phyloP scores from a whole-genome alignment of 768 basidiomycete species.

The Pseudohyphozyma bogoriensis region DNA sequence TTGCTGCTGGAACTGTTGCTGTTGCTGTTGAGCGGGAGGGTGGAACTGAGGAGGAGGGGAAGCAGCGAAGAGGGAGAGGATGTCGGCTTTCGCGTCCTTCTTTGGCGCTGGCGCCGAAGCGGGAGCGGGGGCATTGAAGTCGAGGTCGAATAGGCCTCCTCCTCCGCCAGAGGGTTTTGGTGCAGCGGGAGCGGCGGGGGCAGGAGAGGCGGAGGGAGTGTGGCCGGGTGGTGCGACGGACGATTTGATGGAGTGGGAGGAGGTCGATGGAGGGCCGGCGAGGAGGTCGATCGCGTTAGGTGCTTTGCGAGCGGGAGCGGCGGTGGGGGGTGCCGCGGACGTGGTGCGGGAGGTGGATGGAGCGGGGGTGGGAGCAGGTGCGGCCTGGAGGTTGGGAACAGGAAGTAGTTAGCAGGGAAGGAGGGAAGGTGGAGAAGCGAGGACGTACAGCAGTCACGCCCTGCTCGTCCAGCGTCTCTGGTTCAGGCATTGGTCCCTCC shows the following conservation, averaged over 20 bases:
- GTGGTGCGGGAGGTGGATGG: slow-evolving; percentile 34
- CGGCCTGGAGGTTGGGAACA: slow-evolving; percentile 33
- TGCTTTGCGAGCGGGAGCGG: slow-evolving; percentile 9
- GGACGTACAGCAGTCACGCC: not conserved
- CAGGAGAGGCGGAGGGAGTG: slow-evolving; percentile 14
- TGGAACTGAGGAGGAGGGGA: slow-evolving; percentile 38
- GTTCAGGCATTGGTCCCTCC: slow-evolving; percentile 83
- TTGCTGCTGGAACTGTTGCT: not conserved
- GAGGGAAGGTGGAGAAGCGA: not conserved
- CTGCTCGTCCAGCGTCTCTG: slow-evolving; percentile 57
- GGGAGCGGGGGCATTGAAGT: slow-evolving; percentile 52
- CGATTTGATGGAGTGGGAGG: not conserved
- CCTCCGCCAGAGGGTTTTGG: slow-evolving; percentile 10
- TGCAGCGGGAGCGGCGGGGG: slow-evolving; percentile 26
- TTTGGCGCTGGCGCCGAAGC: slow-evolving; percentile 15
- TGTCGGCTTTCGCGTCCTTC: slow-evolving; percentile 55
- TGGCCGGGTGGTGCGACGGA: not conserved
- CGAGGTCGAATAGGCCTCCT: slow-evolving; percentile 63
- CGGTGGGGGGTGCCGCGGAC: no score
- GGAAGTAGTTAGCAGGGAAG: not conserved
- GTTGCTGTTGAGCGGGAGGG: not conserved
- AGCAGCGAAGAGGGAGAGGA: slow-evolving; percentile 66
- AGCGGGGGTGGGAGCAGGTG: slow-evolving; percentile 32
- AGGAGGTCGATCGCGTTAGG: slow-evolving; percentile 24
- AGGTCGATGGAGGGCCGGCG: slow-evolving; percentile 6